Evolutionary conservation across 2,329 filamentous ascomycete species (phyloP).

Genomic region (Lachnum nothofagi): DNA sequence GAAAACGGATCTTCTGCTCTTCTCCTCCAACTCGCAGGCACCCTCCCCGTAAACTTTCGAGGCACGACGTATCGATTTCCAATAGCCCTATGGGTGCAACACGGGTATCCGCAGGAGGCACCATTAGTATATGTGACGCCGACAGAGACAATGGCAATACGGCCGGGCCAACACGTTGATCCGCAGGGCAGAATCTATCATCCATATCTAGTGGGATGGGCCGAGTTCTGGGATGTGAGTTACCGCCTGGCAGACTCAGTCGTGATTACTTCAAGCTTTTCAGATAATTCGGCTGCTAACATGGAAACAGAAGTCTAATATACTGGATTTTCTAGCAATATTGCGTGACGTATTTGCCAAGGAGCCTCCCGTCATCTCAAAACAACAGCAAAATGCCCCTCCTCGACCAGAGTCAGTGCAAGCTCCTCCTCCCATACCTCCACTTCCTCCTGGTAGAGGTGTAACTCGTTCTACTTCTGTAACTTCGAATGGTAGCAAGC

Average conservation of each 20-base stretch:
- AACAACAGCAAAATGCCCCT: constrained; percentile 49
- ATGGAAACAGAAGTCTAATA: constrained; percentile 63
- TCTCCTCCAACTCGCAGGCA: constrained; percentile 79
- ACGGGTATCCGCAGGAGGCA: constrained; percentile 78
- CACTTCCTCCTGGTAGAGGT: constrained; percentile 64
- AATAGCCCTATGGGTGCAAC: constrained; percentile 86
- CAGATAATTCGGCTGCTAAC: background rate
- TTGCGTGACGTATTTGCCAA: constrained; percentile 85
- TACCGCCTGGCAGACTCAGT: background rate
- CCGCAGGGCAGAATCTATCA: constrained; percentile 92
- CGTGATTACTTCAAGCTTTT: background rate
- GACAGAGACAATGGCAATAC: constrained; percentile 79
- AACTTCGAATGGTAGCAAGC: constrained; percentile 30
- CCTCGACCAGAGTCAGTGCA: constrained; percentile 34
- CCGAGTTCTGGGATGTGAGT: constrained; percentile 83
- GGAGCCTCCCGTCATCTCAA: constrained; percentile 84
- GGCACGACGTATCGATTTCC: constrained; percentile 88
- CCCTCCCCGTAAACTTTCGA: constrained; percentile 84
- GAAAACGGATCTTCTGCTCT: constrained; percentile 83
- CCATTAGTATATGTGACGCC: constrained; percentile 87
- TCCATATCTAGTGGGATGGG: constrained; percentile 88
- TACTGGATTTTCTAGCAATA: constrained; percentile 77
- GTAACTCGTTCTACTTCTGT: constrained; percentile 40
- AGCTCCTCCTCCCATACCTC: constrained; percentile 64
- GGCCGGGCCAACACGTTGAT: constrained; percentile 91